Evolutionary conservation across 2,329 filamentous ascomycete species (phyloP), one percentile per base, ranked within the genome.

Genomic region (Aureobasidium sp.): DNA sequence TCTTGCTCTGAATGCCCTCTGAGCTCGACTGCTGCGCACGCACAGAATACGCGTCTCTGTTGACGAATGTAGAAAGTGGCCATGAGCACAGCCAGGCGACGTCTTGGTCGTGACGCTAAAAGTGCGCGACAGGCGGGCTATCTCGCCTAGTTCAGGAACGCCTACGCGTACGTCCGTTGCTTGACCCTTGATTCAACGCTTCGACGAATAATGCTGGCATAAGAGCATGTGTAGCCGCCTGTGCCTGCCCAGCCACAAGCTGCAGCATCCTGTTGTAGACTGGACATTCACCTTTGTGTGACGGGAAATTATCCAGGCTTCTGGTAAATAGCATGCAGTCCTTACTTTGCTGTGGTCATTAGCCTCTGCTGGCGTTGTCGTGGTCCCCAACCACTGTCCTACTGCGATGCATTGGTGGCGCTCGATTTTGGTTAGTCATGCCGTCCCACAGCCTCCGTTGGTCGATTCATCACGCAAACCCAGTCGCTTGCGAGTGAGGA

Each of bases 61-160:
- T 36, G 53, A 57, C 52, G 22, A 39, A 44, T 44, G 17, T 48
- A 11, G 55, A 27, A 47, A 29, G 2, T 20, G 4, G 15, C n/a
- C 25, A 20, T 22, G 53, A 44, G 41, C 41, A 57, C n/a, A 45
- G n/a, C 29, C 53, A 57, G 53, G n/a, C 42, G 42, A 47, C 31
- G 55, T 58, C 42, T 34, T 58, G 41, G 31, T 44, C 15, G 27
- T 48, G 55, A 39, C 41, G 55, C 55, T 58, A 47, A 58, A 39
- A 58, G n/a, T 39, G 20, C 42, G 39, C 55, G 55, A 58, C 42
- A 58, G 31, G 55, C 55, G 42, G 42, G 15, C 42, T 34, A 37
- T n/a, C 42, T 48, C 31, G 41, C 42, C 42, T 58, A 48, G 41
- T 58, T 22, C 55, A 58, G 55, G 55, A 47, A 58, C 55, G 55